Evolutionary conservation across 1,284 basidiomycete species (phyloP).

Genomic region (Grifola frondosa): DNA sequence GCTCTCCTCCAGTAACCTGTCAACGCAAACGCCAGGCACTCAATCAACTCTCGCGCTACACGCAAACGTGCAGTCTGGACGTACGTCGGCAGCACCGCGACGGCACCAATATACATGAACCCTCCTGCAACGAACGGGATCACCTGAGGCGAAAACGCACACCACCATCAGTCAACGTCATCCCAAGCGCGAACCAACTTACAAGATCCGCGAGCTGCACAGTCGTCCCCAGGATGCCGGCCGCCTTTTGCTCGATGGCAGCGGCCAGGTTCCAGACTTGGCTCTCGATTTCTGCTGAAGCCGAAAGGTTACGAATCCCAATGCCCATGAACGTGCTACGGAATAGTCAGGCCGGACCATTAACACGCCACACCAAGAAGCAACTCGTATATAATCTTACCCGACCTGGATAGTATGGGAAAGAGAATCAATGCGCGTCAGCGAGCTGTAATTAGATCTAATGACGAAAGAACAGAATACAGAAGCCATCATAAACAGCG

Average conservation of each 20-base stretch:
- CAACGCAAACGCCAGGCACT: too few relatives aligned
- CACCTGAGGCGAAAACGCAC: slow-evolving; percentile 48
- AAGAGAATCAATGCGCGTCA: slow-evolving; percentile 1
- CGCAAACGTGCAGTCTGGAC: slow-evolving; percentile 32
- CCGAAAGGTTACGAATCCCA: slow-evolving; percentile 72
- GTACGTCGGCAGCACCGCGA: slow-evolving; percentile 86
- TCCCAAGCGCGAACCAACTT: slow-evolving; percentile 28
- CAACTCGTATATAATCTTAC: slow-evolving; percentile 35
- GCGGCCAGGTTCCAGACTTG: slow-evolving; percentile 60
- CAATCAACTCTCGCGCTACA: not conserved
- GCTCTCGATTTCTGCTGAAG: slow-evolving; percentile 43
- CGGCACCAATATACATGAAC: slow-evolving; percentile 90
- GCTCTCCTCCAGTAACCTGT: slow-evolving; percentile 80
- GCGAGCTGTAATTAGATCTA: not conserved
- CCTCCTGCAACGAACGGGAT: slow-evolving; percentile 91
- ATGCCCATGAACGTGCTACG: slow-evolving; percentile 87
- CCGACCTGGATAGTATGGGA: too few relatives aligned
- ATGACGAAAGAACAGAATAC: slow-evolving; percentile 7
- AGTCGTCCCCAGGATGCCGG: slow-evolving; percentile 79
- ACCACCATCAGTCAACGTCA: slow-evolving; percentile 2
- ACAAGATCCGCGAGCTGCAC: slow-evolving; percentile 77
- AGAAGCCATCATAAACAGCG: not conserved
- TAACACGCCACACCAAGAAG: slow-evolving; percentile 1
- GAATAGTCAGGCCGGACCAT: not conserved
- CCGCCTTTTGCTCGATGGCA: slow-evolving; percentile 68